Base-by-base conservation (phyloP, 176 grass and related monocot genomes). In the Paspalum notatum region DNA sequence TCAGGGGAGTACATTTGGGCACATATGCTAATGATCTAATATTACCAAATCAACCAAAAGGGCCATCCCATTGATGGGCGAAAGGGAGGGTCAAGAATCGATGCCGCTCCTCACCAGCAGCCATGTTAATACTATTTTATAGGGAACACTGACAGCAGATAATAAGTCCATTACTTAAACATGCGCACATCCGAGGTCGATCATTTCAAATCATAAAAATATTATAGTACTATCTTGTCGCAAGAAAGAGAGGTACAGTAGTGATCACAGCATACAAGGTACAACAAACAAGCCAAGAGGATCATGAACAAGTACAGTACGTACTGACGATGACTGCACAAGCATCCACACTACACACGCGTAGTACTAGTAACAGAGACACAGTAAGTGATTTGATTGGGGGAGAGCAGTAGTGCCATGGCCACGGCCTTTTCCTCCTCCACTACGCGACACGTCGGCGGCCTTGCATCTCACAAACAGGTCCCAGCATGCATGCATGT, bases 21-120 rank as follows among this genome's bases (percentile, higher is more conserved):
- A 71, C 72, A 82, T 85, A 82, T 77, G 71, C 83, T 66, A 18
- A 50, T 66, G 82, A 72, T 85, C 40, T 62, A 27, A 66, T 77
- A 81, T 72, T 77, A 44, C 72, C 78, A 82, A 66, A 89, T 89
- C 71, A 69, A 82, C 70, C 21, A 66, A 85, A 81, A 82, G 21
- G 78, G 43, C 4, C 32, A 82, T 65, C 66, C 47, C n/a, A 50
- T 66, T 50, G 72, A 81, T 66, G 26, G 41, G 78, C 27, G 78
- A 76, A 82, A 58, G 25, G 78, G 18, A 40, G 46, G 46, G 82
- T 40, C 65, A 76, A 68, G 78, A 77, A 89, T 81, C 49, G 78
- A 89, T 77, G 83, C 83, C 21, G 72, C 72, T 77, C 58, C 57
- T 82, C 65, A 72, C 61, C 66, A 56, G 64, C 87, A 72, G 83